Conservation (phyloP, 2,329 filamentous ascomycete species). For the Cladosporium cucumerinum region DNA sequence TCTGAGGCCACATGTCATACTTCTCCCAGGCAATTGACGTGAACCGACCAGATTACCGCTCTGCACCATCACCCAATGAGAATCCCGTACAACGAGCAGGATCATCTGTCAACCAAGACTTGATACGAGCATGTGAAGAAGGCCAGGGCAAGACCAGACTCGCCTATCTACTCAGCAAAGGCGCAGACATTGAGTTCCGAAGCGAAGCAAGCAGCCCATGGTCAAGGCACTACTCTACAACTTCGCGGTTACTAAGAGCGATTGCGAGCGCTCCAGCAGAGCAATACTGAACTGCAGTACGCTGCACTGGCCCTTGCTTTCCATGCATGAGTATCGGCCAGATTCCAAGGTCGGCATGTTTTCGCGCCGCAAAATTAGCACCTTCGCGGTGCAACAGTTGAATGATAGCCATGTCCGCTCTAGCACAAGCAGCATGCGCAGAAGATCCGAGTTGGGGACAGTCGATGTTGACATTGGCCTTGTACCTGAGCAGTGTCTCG, state of each 20-base stretch:
- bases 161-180: neutral
- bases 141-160: neutral
- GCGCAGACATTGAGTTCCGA: neutral
- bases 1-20: neutral
- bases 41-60: neutral
- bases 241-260: neutral
- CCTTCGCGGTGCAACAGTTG: neutral
- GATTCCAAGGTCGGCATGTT: neutral
- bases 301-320: neutral
- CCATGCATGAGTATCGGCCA: neutral
- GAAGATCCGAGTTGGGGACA: neutral
- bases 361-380: neutral
- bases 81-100: neutral
- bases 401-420: neutral
- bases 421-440: neutral
- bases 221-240: neutral
- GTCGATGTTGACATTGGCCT: neutral
- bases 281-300: neutral
- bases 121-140: neutral
- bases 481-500: neutral
- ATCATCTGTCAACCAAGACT: neutral
- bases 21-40: neutral
- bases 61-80: neutral
- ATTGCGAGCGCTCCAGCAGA: neutral
- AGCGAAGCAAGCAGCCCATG: neutral